phyloP scores from a whole-genome alignment of 345 rosid genomes.

The Garcia nutans region DNA sequence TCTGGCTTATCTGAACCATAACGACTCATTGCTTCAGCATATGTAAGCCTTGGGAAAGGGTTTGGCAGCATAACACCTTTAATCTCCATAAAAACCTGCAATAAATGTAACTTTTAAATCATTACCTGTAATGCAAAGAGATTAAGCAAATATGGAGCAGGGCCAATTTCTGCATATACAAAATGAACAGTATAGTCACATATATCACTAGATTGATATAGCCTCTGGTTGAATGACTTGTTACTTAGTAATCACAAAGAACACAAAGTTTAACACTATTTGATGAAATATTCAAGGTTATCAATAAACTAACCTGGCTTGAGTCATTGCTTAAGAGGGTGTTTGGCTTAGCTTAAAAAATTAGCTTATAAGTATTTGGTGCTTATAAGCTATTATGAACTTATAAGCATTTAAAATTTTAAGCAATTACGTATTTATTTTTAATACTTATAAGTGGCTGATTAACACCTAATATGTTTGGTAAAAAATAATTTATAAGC shows the following conservation, averaged over 20 bases:
- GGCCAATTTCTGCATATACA: constrained; percentile 14
- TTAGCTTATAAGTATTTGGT: too few species aligned
- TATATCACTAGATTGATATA: background rate
- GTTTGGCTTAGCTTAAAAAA: too few species aligned
- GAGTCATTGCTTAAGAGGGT: background rate
- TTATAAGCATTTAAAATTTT: too few species aligned
- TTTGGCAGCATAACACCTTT: constrained; percentile 75
- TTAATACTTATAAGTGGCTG: too few species aligned
- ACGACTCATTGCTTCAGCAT: constrained; percentile 79
- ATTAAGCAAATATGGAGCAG: background rate
- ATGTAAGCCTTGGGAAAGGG: constrained; percentile 88
- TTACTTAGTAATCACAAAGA: background rate
- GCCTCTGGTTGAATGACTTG: background rate
- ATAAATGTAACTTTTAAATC: constrained; percentile 3
- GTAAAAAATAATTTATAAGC: too few species aligned
- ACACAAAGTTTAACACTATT: background rate
- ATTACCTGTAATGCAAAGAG: background rate
- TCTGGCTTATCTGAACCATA: constrained; percentile 98
- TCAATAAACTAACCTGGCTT: background rate
- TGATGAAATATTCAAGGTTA: background rate
- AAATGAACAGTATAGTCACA: background rate
- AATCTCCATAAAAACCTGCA: constrained; percentile 82
- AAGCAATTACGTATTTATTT: too few species aligned
- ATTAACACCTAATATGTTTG: too few species aligned
- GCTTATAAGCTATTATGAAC: too few species aligned